Base-by-base conservation (phyloP, 106 monocot genomes). In the Dioscorea alata region DNA sequence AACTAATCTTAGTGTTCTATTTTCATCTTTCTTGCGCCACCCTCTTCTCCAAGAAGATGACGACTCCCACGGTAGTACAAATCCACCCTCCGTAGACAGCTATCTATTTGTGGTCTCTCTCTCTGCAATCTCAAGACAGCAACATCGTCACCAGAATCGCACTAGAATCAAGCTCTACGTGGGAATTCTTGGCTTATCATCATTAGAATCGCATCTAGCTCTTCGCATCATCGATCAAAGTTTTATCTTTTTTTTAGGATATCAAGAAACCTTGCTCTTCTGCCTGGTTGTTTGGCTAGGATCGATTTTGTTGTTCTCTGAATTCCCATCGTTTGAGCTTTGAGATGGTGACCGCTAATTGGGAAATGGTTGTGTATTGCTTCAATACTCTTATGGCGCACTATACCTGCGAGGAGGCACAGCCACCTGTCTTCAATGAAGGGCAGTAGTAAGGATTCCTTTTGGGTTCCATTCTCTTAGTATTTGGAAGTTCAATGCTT, bases 331-430 rank as follows among this genome's bases (percentile, higher is more conserved):
- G 50, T 15, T 7, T 34, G 34, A 34, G 34, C 34, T 34, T 60
- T 49, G 66, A 58, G 73, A 95, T 96, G 95, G 91, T 96, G 66
- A 77, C 81, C 12, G 95, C 95, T 13, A 96, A 88, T 67, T 61
- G 73, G 59, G 96, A 92, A 70, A 96, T 96, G 96, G 96, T 66
- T 61, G 86, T 89, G 48, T 96, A 89, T 76, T 96, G 96, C 83
- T 97, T 97, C 80, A 92, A 97, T 76, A 83, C 83, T 18, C 89
- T 96, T 65, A 80, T 96, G 24, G 80, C 89, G 23, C 88, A 96
- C 80, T 96, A 96, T 80, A 92, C 82, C 80, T 61, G 86, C 77
- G 92, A 82, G 50, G 82, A 86, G 63, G 74, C 82, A 49, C 84
- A 92, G 8, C 80, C 86, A 28, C 89, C 97, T 50, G 78, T 80